Evolutionary conservation across 2,329 filamentous ascomycete genomes (phyloP).

Genomic region (Blastomyces gilchristii): DNA sequence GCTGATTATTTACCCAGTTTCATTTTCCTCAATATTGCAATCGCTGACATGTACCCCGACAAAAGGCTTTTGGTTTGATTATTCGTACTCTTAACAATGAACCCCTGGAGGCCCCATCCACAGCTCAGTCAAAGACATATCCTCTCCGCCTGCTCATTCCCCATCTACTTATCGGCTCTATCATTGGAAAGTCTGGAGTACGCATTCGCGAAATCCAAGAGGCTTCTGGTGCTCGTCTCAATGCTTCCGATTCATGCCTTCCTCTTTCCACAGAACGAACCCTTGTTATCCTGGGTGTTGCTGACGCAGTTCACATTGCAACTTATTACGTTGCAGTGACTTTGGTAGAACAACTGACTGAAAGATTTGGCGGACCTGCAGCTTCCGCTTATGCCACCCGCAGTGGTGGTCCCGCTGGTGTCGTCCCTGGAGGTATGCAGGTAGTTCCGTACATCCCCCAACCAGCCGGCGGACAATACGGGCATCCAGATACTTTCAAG

Average conservation of each 20-base stretch:
- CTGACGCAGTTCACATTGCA: constrained; percentile 95
- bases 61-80: constrained; percentile 87
- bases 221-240: constrained; percentile 87
- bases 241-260: constrained; percentile 89
- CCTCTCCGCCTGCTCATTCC: constrained; percentile 90
- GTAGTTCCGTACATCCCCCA: constrained; percentile 97
- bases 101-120: constrained; percentile 76
- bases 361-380: constrained; percentile 88
- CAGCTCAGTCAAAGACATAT: constrained; percentile 91
- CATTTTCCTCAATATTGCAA: constrained; percentile 10
- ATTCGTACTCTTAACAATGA: constrained; percentile 98
- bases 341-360: constrained; percentile 92
- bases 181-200: constrained; percentile 93
- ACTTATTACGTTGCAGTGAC: constrained; percentile 98
- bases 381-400: constrained; percentile 96
- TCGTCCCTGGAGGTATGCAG: constrained; percentile 95
- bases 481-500: constrained; percentile 73
- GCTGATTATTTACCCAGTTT: constrained; percentile 1
- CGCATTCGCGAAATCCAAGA: constrained; percentile 98
- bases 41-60: constrained; percentile 17
- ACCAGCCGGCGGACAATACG: constrained; percentile 83
- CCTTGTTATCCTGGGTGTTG: constrained; percentile 94
- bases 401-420: constrained; percentile 83
- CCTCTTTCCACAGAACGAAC: constrained; percentile 93
- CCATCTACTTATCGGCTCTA: constrained; percentile 94